phyloP scores from a whole-genome alignment of 2,329 filamentous ascomycete genomes.

The Didymella glomerata region DNA sequence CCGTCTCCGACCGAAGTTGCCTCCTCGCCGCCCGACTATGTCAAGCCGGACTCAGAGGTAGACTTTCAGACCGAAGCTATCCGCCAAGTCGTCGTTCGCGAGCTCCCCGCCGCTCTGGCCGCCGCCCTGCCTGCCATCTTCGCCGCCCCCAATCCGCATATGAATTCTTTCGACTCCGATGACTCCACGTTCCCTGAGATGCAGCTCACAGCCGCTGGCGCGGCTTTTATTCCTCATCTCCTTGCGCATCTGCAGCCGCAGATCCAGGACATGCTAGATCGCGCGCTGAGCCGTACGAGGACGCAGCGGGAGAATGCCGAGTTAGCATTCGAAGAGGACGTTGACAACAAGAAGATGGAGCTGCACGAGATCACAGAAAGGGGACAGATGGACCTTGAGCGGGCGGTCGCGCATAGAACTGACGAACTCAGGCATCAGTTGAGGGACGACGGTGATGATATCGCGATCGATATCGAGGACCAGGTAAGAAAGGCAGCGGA shows the following conservation, averaged over 20 bases:
- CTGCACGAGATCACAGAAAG: background rate
- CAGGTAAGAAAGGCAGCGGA: background rate
- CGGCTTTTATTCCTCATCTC: background rate
- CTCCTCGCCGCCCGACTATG: conserved; percentile 1
- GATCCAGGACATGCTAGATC: background rate
- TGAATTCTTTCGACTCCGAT: background rate
- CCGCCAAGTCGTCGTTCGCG: background rate
- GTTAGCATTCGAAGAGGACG: background rate
- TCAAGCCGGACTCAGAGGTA: background rate
- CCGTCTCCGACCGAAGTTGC: background rate
- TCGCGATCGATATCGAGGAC: background rate
- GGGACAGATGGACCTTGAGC: background rate
- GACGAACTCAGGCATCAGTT: background rate
- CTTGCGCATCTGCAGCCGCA: background rate
- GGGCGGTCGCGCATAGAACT: background rate
- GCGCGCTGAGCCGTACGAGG: background rate
- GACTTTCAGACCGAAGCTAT: background rate
- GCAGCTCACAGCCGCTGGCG: background rate
- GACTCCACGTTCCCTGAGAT: background rate
- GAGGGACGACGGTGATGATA: background rate
- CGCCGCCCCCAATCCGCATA: background rate
- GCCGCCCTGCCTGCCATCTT: background rate
- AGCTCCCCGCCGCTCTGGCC: background rate
- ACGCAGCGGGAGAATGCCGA: background rate
- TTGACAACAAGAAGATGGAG: background rate